Evolutionary conservation across 2,329 filamentous ascomycete genomes (phyloP), one percentile per base, ranked within the genome.

Genomic region (Xylaria digitata): DNA sequence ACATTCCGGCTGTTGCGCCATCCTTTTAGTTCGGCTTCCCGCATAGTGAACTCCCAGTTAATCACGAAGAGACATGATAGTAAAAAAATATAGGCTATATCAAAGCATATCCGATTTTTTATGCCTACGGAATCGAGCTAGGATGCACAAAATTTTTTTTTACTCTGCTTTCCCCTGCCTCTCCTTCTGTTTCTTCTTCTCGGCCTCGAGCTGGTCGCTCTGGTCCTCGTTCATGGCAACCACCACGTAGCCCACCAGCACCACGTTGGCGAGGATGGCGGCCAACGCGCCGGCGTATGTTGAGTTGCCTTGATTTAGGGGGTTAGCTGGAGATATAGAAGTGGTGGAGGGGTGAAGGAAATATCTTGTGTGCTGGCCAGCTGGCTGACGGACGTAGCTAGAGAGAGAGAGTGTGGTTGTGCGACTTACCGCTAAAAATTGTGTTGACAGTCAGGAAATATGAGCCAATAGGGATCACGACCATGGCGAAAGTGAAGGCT

Each of bases 181-280:
- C 1, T 74, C 79, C 75, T 88, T 88, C 79, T 86, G 87, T 59
- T 67, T 65, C 46, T 75, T 75, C 73, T 81, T 81, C 68, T 74
- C 73, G 46, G 82, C 82, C 67, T 83, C 82, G 42, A 75, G 68
- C 70, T 81, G 80, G 19, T 86, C 84, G 2, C 81, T 81, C 72
- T 87, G 82, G 75, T 98, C 96, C 78, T 99, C 96, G 68, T 86
- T 89, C 87, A 97, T 94, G 3, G 96, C 96, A 21, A 97, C 93
- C 63, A 97, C 82, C 49, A 98, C 88, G 79, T 98, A 99, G n/a
- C 86, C 89, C 64, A 98, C 87, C 57, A 99, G 83, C 3, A 99
- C 93, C 1, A 96, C 87, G 74, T 99, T 99, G 13, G 96, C 96
- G 78, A 96, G 89, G 57, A 98, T 81, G 21, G 96, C 96, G 1